Evolutionary conservation across 176 grass and related monocot genomes (phyloP).

Genomic region (Tuctoria greenei): DNA sequence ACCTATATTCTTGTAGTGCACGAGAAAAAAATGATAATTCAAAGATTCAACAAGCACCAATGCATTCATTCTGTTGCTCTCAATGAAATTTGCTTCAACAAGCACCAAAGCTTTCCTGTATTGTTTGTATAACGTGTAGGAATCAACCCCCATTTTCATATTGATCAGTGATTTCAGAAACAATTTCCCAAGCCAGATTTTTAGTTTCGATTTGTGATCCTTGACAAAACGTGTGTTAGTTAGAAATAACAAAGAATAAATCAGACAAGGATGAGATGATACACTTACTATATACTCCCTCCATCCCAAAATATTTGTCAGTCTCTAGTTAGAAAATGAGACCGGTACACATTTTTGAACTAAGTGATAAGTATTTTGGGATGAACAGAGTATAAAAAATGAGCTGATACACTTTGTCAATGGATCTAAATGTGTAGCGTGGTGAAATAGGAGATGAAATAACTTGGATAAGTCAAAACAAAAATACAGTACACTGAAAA

Average conservation of each 20-base stretch:
- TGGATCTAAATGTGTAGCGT: not conserved
- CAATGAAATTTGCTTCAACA: not conserved
- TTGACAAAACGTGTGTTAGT: not conserved
- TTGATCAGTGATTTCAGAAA: not conserved
- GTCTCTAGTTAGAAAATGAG: too few relatives aligned
- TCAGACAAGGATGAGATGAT: too few relatives aligned
- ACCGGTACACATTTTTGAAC: too few relatives aligned
- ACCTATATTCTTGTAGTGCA: not conserved
- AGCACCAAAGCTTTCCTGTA: too few relatives aligned
- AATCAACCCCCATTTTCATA: not conserved
- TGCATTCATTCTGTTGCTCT: not conserved
- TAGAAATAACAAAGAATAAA: too few relatives aligned
- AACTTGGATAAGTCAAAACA: not conserved
- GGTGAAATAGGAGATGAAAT: not conserved
- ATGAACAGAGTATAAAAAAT: too few relatives aligned
- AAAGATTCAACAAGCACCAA: not conserved
- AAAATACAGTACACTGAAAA: not conserved
- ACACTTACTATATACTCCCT: too few relatives aligned
- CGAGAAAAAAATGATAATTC: not conserved
- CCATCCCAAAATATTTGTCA: too few relatives aligned
- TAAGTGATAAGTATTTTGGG: too few relatives aligned
- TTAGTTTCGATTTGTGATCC: slow-evolving; percentile 1
- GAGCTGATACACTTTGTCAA: too few relatives aligned
- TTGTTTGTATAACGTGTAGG: not conserved
- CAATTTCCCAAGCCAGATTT: not conserved